phyloP scores from a whole-genome alignment of 345 rosid species.

The Lepidium didymum region DNA sequence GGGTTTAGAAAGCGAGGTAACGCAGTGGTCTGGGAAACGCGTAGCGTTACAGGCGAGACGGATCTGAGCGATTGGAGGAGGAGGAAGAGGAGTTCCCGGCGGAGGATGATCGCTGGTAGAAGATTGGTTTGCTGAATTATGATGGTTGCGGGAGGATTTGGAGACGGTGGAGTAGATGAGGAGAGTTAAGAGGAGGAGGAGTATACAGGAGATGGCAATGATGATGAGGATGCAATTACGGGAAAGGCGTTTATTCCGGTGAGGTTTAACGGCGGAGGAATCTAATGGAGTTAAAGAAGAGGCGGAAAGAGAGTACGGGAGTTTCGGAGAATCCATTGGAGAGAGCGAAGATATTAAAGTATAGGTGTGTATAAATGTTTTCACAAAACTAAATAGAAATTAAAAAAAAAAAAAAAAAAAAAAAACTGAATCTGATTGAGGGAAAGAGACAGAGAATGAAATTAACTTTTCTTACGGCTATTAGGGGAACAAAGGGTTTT shows the following conservation, averaged over 20 bases:
- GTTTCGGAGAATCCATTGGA: slow-evolving; percentile 32
- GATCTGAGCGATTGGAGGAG: slow-evolving; percentile 30
- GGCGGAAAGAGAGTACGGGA: slow-evolving; percentile 25
- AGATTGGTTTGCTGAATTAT: neutral
- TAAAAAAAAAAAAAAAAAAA: neutral
- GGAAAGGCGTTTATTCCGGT: slow-evolving; percentile 12
- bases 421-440: neutral
- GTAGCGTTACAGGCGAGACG: slow-evolving; percentile 60
- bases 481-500: neutral
- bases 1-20: slow-evolving; percentile 32
- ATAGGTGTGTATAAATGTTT: neutral
- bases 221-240: slow-evolving; percentile 12
- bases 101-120: neutral
- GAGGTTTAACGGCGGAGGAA: slow-evolving; percentile 16
- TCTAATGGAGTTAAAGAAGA: slow-evolving; percentile 28
- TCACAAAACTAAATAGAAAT: neutral
- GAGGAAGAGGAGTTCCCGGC: neutral
- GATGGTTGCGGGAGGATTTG: slow-evolving; percentile 21
- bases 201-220: slow-evolving; percentile 21
- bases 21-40: slow-evolving; percentile 45
- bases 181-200: slow-evolving; percentile 30
- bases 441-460: neutral
- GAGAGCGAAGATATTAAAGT: neutral
- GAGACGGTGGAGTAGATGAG: slow-evolving; percentile 22
- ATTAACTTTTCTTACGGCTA: slow-evolving; percentile 6